phyloP scores from a whole-genome alignment of 371 early-diverging fungal species.

The Rhizopus microsporus region DNA sequence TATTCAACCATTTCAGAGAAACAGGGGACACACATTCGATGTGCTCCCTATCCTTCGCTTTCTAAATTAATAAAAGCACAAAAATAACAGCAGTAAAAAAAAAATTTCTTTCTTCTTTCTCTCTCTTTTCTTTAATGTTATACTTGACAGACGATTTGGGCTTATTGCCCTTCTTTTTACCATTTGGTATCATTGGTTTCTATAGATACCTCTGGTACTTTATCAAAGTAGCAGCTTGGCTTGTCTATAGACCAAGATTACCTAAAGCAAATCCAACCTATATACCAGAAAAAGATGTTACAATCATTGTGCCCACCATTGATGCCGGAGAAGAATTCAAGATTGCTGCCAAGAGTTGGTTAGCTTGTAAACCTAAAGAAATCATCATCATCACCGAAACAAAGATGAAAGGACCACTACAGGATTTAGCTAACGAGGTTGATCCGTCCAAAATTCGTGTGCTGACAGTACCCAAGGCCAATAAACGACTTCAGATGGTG shows the following conservation, averaged over 20 bases:
- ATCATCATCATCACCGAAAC: conserved; percentile 64
- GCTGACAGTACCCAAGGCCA: conserved; percentile 58
- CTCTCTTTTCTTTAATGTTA: conserved; percentile 52
- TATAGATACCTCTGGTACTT: conserved; percentile 74
- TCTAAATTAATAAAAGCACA: background rate
- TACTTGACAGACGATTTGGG: conserved; percentile 70
- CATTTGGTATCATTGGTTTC: conserved; percentile 73
- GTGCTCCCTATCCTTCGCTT: background rate
- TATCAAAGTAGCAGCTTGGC: conserved; percentile 61
- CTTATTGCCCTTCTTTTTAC: conserved; percentile 68
- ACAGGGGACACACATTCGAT: background rate
- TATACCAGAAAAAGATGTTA: conserved; percentile 61
- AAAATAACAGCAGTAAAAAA: conserved; percentile 1
- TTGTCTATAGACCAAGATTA: conserved; percentile 54
- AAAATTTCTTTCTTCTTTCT: conserved; percentile 1
- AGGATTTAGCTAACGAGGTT: conserved; percentile 47
- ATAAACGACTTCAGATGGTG: conserved; percentile 76
- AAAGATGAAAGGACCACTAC: conserved; percentile 52
- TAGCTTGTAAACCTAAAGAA: conserved; percentile 66
- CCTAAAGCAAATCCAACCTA: conserved; percentile 58
- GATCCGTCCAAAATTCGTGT: conserved; percentile 50
- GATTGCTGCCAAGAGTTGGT: conserved; percentile 68
- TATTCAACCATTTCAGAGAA: too few species aligned
- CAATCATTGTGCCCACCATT: conserved; percentile 76
- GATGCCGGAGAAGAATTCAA: conserved; percentile 78